These are phyloP conservation scores for Rhytidiadelphus loreus DNA, from an alignment of 225 moss, liverwort and hornwort species.

Conservation along the genomic window DNA sequence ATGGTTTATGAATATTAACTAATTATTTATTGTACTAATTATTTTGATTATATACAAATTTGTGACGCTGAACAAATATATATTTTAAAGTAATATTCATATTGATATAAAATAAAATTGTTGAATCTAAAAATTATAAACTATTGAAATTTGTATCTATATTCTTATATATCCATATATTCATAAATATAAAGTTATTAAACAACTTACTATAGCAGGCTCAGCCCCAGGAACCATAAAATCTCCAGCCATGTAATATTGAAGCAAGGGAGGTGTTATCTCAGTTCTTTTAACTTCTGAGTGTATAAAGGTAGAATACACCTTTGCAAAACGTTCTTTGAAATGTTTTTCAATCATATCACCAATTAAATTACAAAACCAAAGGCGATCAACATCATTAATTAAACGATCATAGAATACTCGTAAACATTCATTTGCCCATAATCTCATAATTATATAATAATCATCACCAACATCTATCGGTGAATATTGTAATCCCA, in stretches of 20 bases:
- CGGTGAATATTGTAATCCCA: slow-evolving; percentile 81
- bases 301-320: slow-evolving; percentile 61
- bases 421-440: slow-evolving; percentile 83
- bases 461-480: slow-evolving; percentile 64
- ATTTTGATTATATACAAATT: background rate
- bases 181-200: accelerated
- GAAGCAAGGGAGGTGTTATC: slow-evolving; percentile 52
- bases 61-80: background rate
- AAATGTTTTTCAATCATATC: slow-evolving; percentile 81
- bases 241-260: slow-evolving; percentile 76
- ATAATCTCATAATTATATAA: slow-evolving; percentile 64
- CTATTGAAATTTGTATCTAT: background rate
- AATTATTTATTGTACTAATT: background rate
- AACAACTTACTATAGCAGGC: slow-evolving; percentile 28
- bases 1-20: no score
- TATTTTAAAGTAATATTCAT: background rate
- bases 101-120: accelerated
- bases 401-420: slow-evolving; percentile 87
- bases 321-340: slow-evolving; percentile 72
- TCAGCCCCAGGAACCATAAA: slow-evolving; percentile 86
- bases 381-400: slow-evolving; percentile 57
- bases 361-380: slow-evolving; percentile 76
- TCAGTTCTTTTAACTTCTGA: slow-evolving; percentile 75
- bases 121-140: background rate
- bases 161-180: no score